These are phyloP conservation scores for Diplogelasinospora grovesii DNA, from an alignment of 495 filamentous ascomycete species.

Conservation along the genomic window DNA sequence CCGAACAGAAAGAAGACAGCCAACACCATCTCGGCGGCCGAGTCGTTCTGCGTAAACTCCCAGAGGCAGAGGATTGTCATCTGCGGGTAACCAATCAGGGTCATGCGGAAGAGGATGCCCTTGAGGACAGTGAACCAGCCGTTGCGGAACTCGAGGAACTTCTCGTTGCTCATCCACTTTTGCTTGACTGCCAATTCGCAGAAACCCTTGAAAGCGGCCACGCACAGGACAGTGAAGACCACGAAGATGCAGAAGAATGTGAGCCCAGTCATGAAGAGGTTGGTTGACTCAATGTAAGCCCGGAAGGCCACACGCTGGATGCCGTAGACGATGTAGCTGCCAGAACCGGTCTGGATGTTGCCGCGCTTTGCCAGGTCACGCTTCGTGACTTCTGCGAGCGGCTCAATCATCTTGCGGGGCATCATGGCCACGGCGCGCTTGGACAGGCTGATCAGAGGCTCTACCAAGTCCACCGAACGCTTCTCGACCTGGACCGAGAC, in stretches of 20 bases:
- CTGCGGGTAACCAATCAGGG: conserved; percentile 90
- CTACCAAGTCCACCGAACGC: conserved; percentile 42
- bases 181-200: conserved; percentile 68
- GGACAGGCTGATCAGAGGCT: conserved; percentile 32
- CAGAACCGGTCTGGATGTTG: conserved; percentile 43
- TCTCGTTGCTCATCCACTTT: conserved; percentile 76
- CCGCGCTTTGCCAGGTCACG: conserved; percentile 34
- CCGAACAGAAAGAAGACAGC: conserved; percentile 86
- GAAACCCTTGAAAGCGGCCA: conserved; percentile 73
- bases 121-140: conserved; percentile 55
- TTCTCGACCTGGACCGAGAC: conserved; percentile 86
- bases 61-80: conserved; percentile 91
- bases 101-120: conserved; percentile 88
- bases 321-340: conserved; percentile 69
- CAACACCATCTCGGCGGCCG: conserved; percentile 77
- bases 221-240: conserved; percentile 59
- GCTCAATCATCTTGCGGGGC: conserved; percentile 43
- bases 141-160: conserved; percentile 91
- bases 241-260: conserved; percentile 86
- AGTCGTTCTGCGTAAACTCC: conserved; percentile 86
- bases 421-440: conserved; percentile 46
- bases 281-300: conserved; percentile 79
- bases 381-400: conserved; percentile 15
- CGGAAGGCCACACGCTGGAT: conserved; percentile 89
- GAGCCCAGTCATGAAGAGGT: conserved; percentile 89